phyloP scores from a whole-genome alignment of 441 rosid genomes.

The Raphanus hybrid region DNA sequence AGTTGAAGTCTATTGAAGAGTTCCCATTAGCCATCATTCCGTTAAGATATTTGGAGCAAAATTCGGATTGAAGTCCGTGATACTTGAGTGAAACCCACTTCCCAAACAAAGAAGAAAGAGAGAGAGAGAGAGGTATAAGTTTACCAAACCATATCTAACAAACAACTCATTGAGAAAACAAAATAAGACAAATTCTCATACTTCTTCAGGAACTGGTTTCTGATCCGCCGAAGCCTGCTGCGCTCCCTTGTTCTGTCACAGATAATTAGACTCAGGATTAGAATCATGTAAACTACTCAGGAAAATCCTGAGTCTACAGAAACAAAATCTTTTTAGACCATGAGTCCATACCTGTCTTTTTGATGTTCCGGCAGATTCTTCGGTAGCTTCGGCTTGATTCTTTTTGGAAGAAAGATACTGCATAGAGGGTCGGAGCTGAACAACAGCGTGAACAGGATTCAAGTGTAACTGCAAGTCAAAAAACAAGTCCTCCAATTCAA shows the following conservation, averaged over 20 bases:
- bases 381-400: constrained; percentile 40
- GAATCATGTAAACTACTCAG: constrained; percentile 16
- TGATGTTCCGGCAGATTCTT: constrained; percentile 56
- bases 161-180: neutral
- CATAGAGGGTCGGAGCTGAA: constrained; percentile 85
- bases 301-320: no score
- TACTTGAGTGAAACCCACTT: constrained; percentile 77
- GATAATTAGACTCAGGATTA: constrained; percentile 14
- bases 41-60: constrained; percentile 58
- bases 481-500: no score
- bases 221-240: constrained; percentile 50
- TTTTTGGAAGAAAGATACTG: constrained; percentile 54
- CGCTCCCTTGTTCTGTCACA: constrained; percentile 55
- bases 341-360: constrained; percentile 61
- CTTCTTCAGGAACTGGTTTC: constrained; percentile 60
- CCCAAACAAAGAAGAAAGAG: constrained; percentile 41
- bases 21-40: constrained; percentile 62
- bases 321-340: neutral
- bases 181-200: constrained; percentile 38
- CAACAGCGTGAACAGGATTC: constrained; percentile 85
- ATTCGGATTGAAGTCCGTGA: constrained; percentile 72
- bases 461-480: constrained; percentile 79
- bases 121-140: constrained; percentile 26
- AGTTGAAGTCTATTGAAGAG: constrained; percentile 63
- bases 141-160: constrained; percentile 16